Evolutionary conservation across 139 green algal species (phyloP), one percentile per base, ranked within the genome.

Genomic region (Picochlorum sp.): DNA sequence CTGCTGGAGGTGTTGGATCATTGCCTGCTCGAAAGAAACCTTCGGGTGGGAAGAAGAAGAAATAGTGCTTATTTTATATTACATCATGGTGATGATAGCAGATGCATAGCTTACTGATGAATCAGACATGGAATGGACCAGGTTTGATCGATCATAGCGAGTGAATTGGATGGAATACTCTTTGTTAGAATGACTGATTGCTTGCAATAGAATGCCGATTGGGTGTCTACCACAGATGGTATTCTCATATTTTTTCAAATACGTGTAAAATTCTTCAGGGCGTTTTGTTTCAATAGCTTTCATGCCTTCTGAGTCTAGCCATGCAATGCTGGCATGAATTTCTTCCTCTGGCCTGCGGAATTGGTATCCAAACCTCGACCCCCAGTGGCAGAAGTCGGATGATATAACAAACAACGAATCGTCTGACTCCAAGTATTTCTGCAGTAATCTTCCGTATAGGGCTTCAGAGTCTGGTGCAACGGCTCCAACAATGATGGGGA

Each of bases 371-470:
- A 97, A 95, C 24, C 86, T 75, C 1, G 38, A 62, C 37, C 92
- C 92, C 92, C 92, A 98, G 73, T 98, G 92, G 77, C 92, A 98
- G 63, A 98, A 98, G 77, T 98, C 92, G 47, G 74, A 87, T 20
- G 81, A 92, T 38, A 98, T 73, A 20, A 95, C 78, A 72, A 98
- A 97, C 8, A 97, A 62, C 68, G 95, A 96, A 57, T 47, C 45
- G 0, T 81, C 78, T 65, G 96, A 82, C 26, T 88, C 69, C 9
- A 98, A 59, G 73, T 95, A 97, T 1, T 69, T 78, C 0, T 69
- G 77, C 21, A 98, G 77, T 30, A 97, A 21, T 13, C 37, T 14
- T 4, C 87, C 92, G 77, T 95, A 98, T n/a, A 37, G 10, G 0
- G 69, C 85, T 66, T 97, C 90, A 23, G 77, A 69, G 3, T 90